Conservation (phyloP, 805 yeast genomes). For the Ogataea henricii region DNA sequence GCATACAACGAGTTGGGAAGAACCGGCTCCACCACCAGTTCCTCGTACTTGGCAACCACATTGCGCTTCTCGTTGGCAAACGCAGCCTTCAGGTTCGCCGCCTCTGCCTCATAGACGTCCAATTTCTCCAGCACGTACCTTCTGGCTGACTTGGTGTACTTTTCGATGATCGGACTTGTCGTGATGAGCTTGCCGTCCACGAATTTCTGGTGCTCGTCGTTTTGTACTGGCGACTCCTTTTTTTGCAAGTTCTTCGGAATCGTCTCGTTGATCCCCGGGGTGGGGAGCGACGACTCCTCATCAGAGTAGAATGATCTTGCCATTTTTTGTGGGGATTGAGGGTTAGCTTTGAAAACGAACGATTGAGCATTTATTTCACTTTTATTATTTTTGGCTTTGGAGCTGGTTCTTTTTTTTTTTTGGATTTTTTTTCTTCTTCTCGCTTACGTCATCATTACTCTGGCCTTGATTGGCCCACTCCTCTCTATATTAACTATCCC, state of each 20-base stretch:
- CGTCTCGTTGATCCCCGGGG: slow-evolving; percentile 48
- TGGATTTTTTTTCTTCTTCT: neutral
- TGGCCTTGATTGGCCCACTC: neutral
- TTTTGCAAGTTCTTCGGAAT: slow-evolving; percentile 40
- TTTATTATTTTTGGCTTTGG: neutral
- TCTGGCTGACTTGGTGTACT: slow-evolving; percentile 43
- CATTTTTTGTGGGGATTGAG: neutral
- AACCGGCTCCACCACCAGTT: slow-evolving; percentile 50
- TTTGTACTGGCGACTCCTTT: slow-evolving; percentile 38
- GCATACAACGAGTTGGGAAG: slow-evolving; percentile 58
- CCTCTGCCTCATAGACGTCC: slow-evolving; percentile 44
- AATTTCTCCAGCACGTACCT: slow-evolving; percentile 40
- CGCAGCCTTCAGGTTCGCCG: slow-evolving; percentile 48
- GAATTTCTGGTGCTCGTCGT: slow-evolving; percentile 37
- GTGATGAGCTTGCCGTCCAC: slow-evolving; percentile 58
- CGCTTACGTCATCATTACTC: neutral
- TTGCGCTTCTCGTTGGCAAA: slow-evolving; percentile 43
- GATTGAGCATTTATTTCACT: neutral
- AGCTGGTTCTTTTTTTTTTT: neutral
- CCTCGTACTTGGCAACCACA: slow-evolving; percentile 35
- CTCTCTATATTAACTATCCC: slow-evolving; percentile 3
- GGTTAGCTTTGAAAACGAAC: no score
- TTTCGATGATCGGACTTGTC: slow-evolving; percentile 49
- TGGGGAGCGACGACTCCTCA: slow-evolving; percentile 47
- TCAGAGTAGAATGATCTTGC: slow-evolving; percentile 54